A percentile compares a stretch with the other conserved stretches of the same genome.
phyloP scores from a whole-genome alignment of 768 basidiomycete species.

The Serendipita sp. region DNA sequence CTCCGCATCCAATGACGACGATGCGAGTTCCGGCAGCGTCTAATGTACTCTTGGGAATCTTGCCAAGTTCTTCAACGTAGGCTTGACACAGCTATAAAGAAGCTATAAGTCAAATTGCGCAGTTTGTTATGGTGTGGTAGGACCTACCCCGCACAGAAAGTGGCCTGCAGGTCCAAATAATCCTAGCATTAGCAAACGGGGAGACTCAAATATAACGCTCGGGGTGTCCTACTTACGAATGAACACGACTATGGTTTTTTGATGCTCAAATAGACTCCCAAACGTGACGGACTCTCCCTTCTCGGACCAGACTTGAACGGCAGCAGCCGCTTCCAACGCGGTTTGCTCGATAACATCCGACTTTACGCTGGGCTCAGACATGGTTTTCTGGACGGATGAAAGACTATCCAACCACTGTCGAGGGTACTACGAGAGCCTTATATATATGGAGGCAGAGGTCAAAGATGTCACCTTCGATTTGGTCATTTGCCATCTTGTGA shows the following conservation, averaged over 20 bases:
- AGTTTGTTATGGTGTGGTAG: too few relatives aligned
- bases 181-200: background rate
- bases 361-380: background rate
- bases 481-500: too few relatives aligned
- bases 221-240: slow-evolving; percentile 25
- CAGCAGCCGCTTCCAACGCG: slow-evolving; percentile 23
- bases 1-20: slow-evolving; percentile 45
- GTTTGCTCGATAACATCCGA: background rate
- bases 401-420: too few relatives aligned
- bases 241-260: slow-evolving; percentile 46
- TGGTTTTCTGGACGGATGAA: too few relatives aligned
- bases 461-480: too few relatives aligned
- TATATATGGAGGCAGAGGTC: too few relatives aligned
- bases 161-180: slow-evolving; percentile 27
- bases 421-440: too few relatives aligned
- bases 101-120: too few relatives aligned
- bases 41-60: slow-evolving; percentile 27
- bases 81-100: slow-evolving; percentile 20
- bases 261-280: slow-evolving; percentile 32
- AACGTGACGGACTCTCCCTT: slow-evolving; percentile 35
- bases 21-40: slow-evolving; percentile 27
- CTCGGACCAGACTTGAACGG: slow-evolving; percentile 29
- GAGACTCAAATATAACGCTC: too few relatives aligned
- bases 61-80: slow-evolving; percentile 34
- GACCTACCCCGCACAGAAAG: slow-evolving; percentile 51